Percentiles rank a stretch among this genome's conserved stretches.
Conservation (phyloP, 2,329 filamentous ascomycete species). For the Fusarium fujikuroi region DNA sequence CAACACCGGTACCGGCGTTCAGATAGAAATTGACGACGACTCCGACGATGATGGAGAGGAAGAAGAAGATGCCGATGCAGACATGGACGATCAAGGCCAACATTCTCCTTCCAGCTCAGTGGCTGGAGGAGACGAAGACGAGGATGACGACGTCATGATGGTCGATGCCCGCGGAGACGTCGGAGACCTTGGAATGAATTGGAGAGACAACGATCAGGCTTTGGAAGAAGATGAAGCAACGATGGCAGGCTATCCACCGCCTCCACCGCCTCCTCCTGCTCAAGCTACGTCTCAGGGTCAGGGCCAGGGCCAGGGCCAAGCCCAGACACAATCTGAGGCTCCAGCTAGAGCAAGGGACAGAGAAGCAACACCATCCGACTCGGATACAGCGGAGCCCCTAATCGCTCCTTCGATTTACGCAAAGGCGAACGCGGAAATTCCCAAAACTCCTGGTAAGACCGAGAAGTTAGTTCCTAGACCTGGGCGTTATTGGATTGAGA, state of each 20-base stretch:
- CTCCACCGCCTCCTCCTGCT: conserved; percentile 69
- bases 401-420: conserved; percentile 70
- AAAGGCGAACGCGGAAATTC: conserved; percentile 77
- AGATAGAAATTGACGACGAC: conserved; percentile 46
- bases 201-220: conserved; percentile 69
- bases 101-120: conserved; percentile 48
- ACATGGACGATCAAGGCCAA: conserved; percentile 53
- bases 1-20: conserved; percentile 43
- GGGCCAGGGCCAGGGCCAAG: conserved; percentile 58
- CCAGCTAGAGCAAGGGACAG: conserved; percentile 60
- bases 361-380: conserved; percentile 76
- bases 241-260: conserved; percentile 74
- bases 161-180: conserved; percentile 61
- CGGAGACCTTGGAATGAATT: conserved; percentile 61
- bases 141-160: conserved; percentile 69
- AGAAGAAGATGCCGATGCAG: conserved; percentile 56
- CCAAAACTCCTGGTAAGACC: conserved; percentile 78
- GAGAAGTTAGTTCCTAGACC: conserved; percentile 66
- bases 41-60: conserved; percentile 49
- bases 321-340: conserved; percentile 55
- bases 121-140: conserved; percentile 57
- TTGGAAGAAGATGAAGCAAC: conserved; percentile 82
- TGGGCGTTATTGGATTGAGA: conserved; percentile 87
- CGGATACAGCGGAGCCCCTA: conserved; percentile 73
- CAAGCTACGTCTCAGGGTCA: conserved; percentile 63